These are phyloP conservation scores for Apiotrichum brassicae DNA, from an alignment of 1,284 basidiomycete genomes.

Conservation along the genomic window DNA sequence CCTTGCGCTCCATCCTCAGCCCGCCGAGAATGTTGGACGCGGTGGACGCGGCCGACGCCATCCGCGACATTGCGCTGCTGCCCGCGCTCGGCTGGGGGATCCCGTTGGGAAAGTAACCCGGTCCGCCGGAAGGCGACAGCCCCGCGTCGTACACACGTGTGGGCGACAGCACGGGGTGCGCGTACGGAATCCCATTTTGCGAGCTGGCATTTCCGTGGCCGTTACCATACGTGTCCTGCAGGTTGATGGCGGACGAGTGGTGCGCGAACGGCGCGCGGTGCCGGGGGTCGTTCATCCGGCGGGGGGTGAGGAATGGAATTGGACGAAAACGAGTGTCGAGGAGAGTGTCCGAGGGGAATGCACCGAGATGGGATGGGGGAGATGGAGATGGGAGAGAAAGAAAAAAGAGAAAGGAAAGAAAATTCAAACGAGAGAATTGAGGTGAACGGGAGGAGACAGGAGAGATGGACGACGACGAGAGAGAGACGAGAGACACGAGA, in stretches of 20 bases:
- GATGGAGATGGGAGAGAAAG: no score
- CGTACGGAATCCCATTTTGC: neutral
- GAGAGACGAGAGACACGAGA: no score
- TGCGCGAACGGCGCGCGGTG: conserved; percentile 41
- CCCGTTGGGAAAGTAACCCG: conserved; percentile 8
- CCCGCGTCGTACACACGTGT: no score
- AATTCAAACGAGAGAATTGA: no score
- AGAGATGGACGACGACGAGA: no score
- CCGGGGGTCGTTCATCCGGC: conserved; percentile 29
- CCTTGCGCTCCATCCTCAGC: conserved; percentile 8
- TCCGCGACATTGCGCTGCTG: neutral
- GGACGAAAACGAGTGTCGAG: no score
- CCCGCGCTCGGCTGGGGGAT: neutral
- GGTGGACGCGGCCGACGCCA: neutral
- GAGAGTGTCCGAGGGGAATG: no score
- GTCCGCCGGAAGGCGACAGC: conserved; percentile 1
- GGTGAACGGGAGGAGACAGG: no score
- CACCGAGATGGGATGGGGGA: no score
- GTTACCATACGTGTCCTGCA: conserved; percentile 1
- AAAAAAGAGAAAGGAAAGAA: no score
- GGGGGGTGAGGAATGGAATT: neutral
- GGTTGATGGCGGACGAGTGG: conserved; percentile 19
- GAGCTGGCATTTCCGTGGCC: no score
- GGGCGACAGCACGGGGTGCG: neutral
- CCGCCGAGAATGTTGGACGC: conserved; percentile 4